Conservation (phyloP, 441 rosid species). For the Pelargonium cotyledonis region DNA sequence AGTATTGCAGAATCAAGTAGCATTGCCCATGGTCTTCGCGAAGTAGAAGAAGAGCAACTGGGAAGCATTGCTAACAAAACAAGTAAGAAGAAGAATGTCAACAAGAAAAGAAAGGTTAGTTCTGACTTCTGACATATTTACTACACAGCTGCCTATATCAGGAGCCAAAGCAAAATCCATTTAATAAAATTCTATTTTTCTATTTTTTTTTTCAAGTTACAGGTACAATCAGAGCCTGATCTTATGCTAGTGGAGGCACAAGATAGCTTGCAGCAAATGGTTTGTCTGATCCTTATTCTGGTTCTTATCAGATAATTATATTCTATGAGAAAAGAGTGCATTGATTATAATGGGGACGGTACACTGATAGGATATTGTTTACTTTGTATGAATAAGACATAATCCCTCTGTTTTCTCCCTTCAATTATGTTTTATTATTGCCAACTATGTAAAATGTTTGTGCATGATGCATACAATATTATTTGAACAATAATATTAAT, state of each 20-base stretch:
- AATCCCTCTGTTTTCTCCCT: constrained; percentile 9
- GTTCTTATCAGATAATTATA: not conserved
- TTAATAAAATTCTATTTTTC: not conserved
- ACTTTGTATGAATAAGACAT: constrained; percentile 19
- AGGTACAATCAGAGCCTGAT: constrained; percentile 6
- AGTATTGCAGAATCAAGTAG: constrained; percentile 52
- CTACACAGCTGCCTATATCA: not conserved
- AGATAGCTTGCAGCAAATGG: constrained; percentile 4
- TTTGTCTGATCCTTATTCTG: constrained; percentile 2
- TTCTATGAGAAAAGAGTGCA: not conserved
- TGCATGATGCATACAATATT: constrained; percentile 18
- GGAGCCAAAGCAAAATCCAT: not conserved
- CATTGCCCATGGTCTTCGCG: constrained; percentile 63
- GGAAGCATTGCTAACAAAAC: constrained; percentile 54
- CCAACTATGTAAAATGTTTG: constrained; percentile 10
- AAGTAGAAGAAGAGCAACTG: constrained; percentile 65
- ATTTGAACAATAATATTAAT: constrained; percentile 8
- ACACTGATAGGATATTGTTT: constrained; percentile 14
- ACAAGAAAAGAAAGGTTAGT: constrained; percentile 78
- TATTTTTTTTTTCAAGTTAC: not conserved
- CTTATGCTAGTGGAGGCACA: constrained; percentile 7
- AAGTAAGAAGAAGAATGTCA: constrained; percentile 67
- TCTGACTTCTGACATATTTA: not conserved
- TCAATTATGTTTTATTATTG: constrained; percentile 12
- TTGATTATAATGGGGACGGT: not conserved